Conservation (phyloP, 208 protist genomes). For the Novymonas esmeraldas region DNA sequence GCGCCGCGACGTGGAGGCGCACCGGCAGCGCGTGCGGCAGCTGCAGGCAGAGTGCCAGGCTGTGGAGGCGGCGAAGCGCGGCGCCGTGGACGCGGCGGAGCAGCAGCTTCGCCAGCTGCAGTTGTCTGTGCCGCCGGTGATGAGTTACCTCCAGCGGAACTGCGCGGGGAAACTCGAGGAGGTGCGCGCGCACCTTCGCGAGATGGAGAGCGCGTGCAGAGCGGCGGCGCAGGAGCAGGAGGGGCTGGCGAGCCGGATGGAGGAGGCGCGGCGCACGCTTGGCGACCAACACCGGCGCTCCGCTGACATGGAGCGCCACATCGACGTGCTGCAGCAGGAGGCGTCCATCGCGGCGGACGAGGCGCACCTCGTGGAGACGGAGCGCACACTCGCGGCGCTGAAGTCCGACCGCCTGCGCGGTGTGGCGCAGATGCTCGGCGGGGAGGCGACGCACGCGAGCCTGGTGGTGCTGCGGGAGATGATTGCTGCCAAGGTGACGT, state of each 20-base stretch:
- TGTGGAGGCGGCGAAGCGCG: conserved; percentile 13
- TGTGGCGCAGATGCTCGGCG: conserved; percentile 60
- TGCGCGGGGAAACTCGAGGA: conserved; percentile 25
- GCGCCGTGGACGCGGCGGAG: conserved; percentile 16
- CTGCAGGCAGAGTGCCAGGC: conserved; percentile 5
- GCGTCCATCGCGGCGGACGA: conserved; percentile 52
- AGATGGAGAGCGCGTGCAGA: conserved; percentile 19
- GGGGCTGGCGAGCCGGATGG: conserved; percentile 27
- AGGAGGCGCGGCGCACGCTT: conserved; percentile 40
- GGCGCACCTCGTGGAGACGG: conserved; percentile 42
- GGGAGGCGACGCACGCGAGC: conserved; percentile 42
- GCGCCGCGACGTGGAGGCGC: conserved; percentile 16
- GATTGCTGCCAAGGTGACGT: conserved; percentile 64
- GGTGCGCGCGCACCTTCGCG: conserved; percentile 33
- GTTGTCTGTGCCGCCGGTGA: conserved; percentile 36
- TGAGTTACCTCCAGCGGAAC: conserved; percentile 33
- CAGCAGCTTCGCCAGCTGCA: conserved; percentile 30
- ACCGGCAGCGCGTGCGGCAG: conserved; percentile 16
- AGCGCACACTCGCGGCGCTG: conserved; percentile 38
- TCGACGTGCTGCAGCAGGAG: conserved; percentile 47
- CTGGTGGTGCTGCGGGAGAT: conserved; percentile 67
- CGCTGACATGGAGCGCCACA: conserved; percentile 44
- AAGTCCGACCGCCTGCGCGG: conserved; percentile 41
- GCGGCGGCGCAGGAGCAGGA: conserved; percentile 31
- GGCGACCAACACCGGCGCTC: conserved; percentile 46